These are phyloP conservation scores for Oryza brachyantha DNA, from an alignment of 176 grass and related monocot genomes.

Conservation along the genomic window DNA sequence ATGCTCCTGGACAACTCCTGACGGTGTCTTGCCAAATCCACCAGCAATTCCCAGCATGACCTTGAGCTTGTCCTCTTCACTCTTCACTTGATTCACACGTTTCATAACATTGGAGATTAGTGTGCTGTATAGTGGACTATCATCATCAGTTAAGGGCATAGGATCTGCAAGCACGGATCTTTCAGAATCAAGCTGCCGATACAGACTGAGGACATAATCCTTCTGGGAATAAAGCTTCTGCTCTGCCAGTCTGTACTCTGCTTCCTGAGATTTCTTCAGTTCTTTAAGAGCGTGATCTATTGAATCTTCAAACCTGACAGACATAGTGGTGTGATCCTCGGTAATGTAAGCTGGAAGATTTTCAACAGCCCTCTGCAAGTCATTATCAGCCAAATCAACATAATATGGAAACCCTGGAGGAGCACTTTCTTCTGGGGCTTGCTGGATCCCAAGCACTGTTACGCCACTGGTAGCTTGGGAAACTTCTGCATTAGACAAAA, in stretches of 20 bases:
- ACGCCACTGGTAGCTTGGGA: conserved; percentile 17
- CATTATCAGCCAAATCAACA: conserved; percentile 33
- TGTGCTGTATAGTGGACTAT: conserved; percentile 35
- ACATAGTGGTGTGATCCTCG: conserved; percentile 40
- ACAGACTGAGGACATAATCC: conserved; percentile 65
- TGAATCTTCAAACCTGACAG: conserved; percentile 61
- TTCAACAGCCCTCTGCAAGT: conserved; percentile 4
- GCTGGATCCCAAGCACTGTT: conserved; percentile 39
- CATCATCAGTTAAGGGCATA: conserved; percentile 29
- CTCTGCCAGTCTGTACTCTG: conserved; percentile 61
- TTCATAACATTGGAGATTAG: conserved; percentile 53
- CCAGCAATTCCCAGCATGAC: conserved; percentile 62
- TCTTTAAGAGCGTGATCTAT: conserved; percentile 59
- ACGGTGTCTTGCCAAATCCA: conserved; percentile 49
- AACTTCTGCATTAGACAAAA: conserved; percentile 39
- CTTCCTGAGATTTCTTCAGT: conserved; percentile 70
- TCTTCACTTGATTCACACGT: conserved; percentile 65
- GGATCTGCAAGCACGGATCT: conserved; percentile 58
- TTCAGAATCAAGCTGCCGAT: conserved; percentile 59
- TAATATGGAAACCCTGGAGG: conserved; percentile 27
- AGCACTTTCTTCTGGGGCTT: neutral
- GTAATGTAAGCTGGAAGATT: conserved; percentile 44
- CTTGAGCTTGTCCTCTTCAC: conserved; percentile 66
- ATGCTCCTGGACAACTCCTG: conserved; percentile 31
- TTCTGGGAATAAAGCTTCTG: conserved; percentile 76